Percentiles rank a stretch among this genome's conserved stretches.
Evolutionary conservation across 345 rosid genomes (phyloP).

Genomic region (Psidium friedrichsthalianum): DNA sequence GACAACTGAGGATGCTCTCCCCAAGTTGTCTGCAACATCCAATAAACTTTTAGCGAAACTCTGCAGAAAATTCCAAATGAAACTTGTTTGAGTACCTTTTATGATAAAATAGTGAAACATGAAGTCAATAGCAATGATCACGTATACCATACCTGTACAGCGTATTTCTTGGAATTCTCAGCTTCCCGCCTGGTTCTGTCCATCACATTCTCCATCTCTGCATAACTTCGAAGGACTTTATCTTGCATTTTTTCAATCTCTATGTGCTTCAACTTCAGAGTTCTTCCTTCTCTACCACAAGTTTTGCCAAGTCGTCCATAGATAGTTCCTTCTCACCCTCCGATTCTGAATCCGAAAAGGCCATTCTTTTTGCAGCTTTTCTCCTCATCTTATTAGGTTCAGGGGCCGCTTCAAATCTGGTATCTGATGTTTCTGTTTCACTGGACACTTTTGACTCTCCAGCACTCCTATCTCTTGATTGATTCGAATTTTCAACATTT

Average conservation of each 20-base stretch:
- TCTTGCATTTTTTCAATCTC: constrained; percentile 64
- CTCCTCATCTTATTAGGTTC: constrained; percentile 22
- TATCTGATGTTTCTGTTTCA: constrained; percentile 26
- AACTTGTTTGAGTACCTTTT: background rate
- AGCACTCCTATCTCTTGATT: background rate
- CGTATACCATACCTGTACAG: constrained; percentile 52
- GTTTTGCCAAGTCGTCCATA: constrained; percentile 62
- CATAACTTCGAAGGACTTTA: constrained; percentile 58
- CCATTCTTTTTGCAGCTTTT: constrained; percentile 27
- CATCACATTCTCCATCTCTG: constrained; percentile 87
- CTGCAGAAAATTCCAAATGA: constrained; percentile 23
- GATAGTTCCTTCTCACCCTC: constrained; percentile 56
- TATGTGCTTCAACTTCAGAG: constrained; percentile 50
- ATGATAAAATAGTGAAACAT: background rate
- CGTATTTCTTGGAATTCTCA: constrained; percentile 77
- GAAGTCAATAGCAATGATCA: background rate
- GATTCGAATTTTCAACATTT: constrained; percentile 4
- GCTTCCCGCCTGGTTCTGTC: constrained; percentile 84
- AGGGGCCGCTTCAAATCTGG: constrained; percentile 13
- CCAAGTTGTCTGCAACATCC: constrained; percentile 91
- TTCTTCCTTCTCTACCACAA: constrained; percentile 65
- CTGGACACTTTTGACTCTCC: constrained; percentile 14
- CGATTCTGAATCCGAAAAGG: constrained; percentile 52
- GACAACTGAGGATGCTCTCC: constrained; percentile 81
- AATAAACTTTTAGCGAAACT: constrained; percentile 71